Percentiles rank a stretch among this genome's conserved stretches.
These are phyloP conservation scores for Trametes cubensis DNA, from an alignment of 768 basidiomycete genomes.

Conservation along the genomic window DNA sequence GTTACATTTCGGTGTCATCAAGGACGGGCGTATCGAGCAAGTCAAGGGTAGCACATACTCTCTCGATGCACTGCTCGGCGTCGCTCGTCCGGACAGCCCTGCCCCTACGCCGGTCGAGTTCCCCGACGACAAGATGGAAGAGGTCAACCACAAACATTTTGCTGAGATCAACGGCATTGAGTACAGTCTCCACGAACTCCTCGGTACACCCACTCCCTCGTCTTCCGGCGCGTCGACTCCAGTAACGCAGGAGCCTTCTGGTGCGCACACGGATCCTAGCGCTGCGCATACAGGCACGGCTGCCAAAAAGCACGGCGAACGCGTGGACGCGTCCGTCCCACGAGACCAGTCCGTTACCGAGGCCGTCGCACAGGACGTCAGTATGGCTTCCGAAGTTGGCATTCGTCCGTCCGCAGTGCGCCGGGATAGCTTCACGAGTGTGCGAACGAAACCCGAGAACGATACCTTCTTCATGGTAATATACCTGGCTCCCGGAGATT, in stretches of 20 bases:
- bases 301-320: conserved; percentile 64
- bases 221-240: conserved; percentile 47
- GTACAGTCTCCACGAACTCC: conserved; percentile 88
- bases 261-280: conserved; percentile 25
- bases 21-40: conserved; percentile 82
- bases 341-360: conserved; percentile 57
- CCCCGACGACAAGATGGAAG: conserved; percentile 52
- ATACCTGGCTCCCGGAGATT: conserved; percentile 98
- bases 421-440: conserved; percentile 44
- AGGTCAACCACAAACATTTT: conserved; percentile 86
- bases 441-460: conserved; percentile 70
- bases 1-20: conserved; percentile 88
- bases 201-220: conserved; percentile 57
- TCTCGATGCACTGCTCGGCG: conserved; percentile 88
- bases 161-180: conserved; percentile 97
- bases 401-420: conserved; percentile 44
- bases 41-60: conserved; percentile 99
- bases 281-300: conserved; percentile 23
- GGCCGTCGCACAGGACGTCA: conserved; percentile 64
- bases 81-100: conserved; percentile 52
- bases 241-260: conserved; percentile 9
- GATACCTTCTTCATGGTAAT: conserved; percentile 91
- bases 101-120: conserved; percentile 46
- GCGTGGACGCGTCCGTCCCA: conserved; percentile 76
- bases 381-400: conserved; percentile 76